phyloP scores from a whole-genome alignment of 345 rosid species.

The Ceriops decandra region DNA sequence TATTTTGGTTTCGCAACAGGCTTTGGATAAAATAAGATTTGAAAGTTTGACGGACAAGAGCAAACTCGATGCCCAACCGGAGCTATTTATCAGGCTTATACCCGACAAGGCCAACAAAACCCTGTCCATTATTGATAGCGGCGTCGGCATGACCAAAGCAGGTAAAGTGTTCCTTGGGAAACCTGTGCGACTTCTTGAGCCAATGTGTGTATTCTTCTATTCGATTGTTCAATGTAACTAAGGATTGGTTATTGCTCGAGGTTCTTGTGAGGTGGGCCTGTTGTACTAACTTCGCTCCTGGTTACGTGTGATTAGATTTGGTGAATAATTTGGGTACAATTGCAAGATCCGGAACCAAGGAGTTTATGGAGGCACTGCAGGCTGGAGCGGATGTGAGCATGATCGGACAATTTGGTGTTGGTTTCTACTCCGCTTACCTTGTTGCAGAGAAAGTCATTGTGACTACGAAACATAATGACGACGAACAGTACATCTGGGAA shows the following conservation, averaged over 20 bases:
- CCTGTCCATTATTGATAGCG: constrained; percentile 70
- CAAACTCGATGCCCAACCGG: constrained; percentile 83
- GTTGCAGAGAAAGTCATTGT: constrained; percentile 82
- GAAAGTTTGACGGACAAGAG: constrained; percentile 81
- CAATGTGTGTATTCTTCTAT: neutral
- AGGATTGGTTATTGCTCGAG: neutral
- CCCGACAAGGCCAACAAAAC: constrained; percentile 77
- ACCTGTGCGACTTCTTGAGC: neutral
- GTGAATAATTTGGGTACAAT: constrained; percentile 90
- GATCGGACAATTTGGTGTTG: constrained; percentile 93
- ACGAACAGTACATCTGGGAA: constrained; percentile 83
- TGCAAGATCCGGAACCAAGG: constrained; percentile 91
- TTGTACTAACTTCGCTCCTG: neutral
- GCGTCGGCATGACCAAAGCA: constrained; percentile 87
- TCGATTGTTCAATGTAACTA: neutral
- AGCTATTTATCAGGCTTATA: constrained; percentile 65
- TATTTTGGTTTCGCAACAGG: constrained; percentile 30
- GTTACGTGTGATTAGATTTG: constrained; percentile 32
- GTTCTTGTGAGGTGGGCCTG: neutral
- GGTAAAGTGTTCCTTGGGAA: constrained; percentile 24
- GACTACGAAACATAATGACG: constrained; percentile 77
- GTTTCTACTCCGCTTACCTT: constrained; percentile 92
- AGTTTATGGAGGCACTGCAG: constrained; percentile 86
- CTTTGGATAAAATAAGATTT: constrained; percentile 75
- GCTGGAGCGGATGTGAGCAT: constrained; percentile 95